phyloP scores from a whole-genome alignment of 2,329 filamentous ascomycete species.

The Neofusicoccum kwambonambiense region DNA sequence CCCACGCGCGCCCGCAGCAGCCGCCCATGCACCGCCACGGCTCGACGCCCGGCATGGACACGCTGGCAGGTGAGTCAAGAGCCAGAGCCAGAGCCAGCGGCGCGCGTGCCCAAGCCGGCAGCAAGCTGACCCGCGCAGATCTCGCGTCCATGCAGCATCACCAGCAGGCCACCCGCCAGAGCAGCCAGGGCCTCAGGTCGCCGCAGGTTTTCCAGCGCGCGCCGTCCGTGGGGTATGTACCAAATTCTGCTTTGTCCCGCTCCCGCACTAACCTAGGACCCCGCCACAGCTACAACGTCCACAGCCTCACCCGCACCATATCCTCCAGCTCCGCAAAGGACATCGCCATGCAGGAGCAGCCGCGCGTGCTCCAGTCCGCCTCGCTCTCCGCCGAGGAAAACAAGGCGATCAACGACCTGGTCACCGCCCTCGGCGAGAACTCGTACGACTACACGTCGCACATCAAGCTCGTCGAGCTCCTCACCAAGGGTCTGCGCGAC shows the following conservation, averaged over 20 bases:
- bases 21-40: constrained; percentile 36
- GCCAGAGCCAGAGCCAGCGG: not conserved
- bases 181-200: constrained; percentile 27
- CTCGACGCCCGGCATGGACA: constrained; percentile 50
- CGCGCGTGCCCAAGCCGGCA: not conserved
- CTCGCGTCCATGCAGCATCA: constrained; percentile 47
- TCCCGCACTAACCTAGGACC: not conserved
- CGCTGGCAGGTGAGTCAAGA: constrained; percentile 43
- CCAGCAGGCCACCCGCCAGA: constrained; percentile 43
- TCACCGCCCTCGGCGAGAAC: constrained; percentile 45
- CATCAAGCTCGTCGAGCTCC: constrained; percentile 46
- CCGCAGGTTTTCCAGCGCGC: constrained; percentile 29
- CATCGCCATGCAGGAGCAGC: constrained; percentile 48
- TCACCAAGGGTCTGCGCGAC: constrained; percentile 49
- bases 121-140: constrained; percentile 32
- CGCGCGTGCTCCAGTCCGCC: constrained; percentile 43
- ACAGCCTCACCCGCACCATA: constrained; percentile 37
- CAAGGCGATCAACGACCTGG: constrained; percentile 45
- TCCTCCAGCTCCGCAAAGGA: constrained; percentile 47
- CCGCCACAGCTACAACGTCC: constrained; percentile 23
- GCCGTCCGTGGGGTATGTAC: constrained; percentile 37
- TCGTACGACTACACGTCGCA: constrained; percentile 51
- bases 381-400: constrained; percentile 45
- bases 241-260: not conserved
- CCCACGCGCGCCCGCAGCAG: constrained; percentile 34